Base-by-base conservation (phyloP, 2,329 filamentous ascomycete genomes). In the Colletotrichum tropicicola region DNA sequence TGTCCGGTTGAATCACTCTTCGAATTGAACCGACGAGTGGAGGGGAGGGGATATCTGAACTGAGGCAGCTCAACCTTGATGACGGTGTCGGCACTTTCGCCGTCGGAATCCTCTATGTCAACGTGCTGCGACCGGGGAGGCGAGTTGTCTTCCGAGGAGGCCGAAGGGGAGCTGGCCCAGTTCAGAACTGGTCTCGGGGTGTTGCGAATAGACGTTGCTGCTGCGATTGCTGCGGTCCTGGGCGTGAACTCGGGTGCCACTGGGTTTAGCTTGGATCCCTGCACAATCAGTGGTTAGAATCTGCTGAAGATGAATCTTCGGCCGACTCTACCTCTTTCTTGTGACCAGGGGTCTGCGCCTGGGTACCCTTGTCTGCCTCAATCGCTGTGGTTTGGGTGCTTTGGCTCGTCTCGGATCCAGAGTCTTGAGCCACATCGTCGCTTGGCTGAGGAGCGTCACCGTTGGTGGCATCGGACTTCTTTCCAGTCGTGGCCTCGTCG, bases 221-320 rank as follows among this genome's bases (percentile, higher is more conserved):
- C 44, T n/a, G 35, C 21, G 21, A 27, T 12, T 37, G 17, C 37
- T 39, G 30, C 44, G 15, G 77, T 74, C 56, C 80, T 80, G 49
- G 86, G 85, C 2, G 84, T 87, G 66, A 88, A 88, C 56, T 82
- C 81, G 45, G 83, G 81, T 27, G 86, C 86, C 69, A 81, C 77
- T 30, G 86, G 86, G 74, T 88, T 88, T 70, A 88, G 75, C 71
- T 78, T 85, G 66, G 79, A 83, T 74, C 77, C 82, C 84, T 87
- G 43, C 62, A 65, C 69, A 76, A 71, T 65, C 69, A 75, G 72
- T 75, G 73, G 75, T 83, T 75, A 82, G 79, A 78, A 77, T 80
- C 77, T 77, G 63, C 53, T 45, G 59, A 66, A 66, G 63, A 66
- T 19, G 63, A 66, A 58, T 66, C 63, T 66, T 64, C 59, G 48